Percentiles rank a stretch among this genome's conserved stretches.
Evolutionary conservation across 2,329 filamentous ascomycete species (phyloP).

Genomic region (Cryphonectria parasitica): DNA sequence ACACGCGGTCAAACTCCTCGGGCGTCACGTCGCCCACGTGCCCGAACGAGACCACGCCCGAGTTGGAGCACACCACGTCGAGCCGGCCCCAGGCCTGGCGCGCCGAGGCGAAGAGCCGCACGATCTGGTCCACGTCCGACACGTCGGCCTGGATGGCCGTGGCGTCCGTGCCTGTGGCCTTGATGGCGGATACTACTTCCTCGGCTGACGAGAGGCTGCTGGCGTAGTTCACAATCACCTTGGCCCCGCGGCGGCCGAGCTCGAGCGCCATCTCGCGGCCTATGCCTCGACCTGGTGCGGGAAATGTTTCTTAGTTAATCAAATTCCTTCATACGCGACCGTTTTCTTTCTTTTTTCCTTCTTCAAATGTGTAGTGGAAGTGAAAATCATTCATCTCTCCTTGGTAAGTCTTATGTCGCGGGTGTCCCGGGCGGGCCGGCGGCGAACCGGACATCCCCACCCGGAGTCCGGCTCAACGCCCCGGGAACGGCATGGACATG

Average conservation of each 20-base stretch:
- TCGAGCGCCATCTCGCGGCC: conserved; percentile 69
- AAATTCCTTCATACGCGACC: not conserved
- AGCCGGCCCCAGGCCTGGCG: conserved; percentile 67
- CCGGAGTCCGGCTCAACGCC: conserved; percentile 15
- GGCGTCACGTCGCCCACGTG: conserved; percentile 70
- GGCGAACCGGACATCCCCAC: conserved; percentile 22
- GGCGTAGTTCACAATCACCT: conserved; percentile 70
- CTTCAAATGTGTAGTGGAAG: not conserved
- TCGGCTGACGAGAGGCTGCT: conserved; percentile 67
- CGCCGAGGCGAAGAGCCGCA: conserved; percentile 65
- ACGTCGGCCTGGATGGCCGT: conserved; percentile 72
- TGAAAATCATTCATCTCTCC: not conserved
- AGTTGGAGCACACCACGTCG: conserved; percentile 73
- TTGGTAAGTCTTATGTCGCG: not conserved
- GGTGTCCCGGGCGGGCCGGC: not conserved
- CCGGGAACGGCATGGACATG: not conserved
- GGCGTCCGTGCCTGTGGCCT: conserved; percentile 64
- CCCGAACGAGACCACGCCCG: conserved; percentile 69
- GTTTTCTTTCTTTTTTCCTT: not conserved
- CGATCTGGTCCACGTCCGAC: conserved; percentile 65
- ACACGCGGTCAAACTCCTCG: conserved; percentile 74
- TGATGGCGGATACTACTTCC: conserved; percentile 68
- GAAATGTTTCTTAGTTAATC: not conserved
- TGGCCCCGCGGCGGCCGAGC: conserved; percentile 66
- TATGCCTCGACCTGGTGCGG: conserved; percentile 60